A percentile compares a stretch with the other conserved stretches of the same genome.
Conservation (phyloP, 2,329 filamentous ascomycete genomes). For the Epichloe hybrida region DNA sequence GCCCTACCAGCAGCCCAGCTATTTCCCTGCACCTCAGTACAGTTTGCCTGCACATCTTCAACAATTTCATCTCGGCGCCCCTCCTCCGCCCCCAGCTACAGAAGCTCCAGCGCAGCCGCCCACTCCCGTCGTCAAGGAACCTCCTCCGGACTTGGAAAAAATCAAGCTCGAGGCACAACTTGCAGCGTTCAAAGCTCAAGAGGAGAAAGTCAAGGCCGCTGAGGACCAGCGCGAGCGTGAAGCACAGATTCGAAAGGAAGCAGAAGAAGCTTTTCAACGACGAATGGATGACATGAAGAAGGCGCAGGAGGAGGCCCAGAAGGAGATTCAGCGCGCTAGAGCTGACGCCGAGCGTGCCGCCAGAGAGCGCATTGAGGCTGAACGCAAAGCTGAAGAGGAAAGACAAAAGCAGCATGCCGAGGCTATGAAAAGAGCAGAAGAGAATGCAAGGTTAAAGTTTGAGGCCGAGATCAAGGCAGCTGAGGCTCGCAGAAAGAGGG, state of each 20-base stretch:
- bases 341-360: conserved; percentile 32
- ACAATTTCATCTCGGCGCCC: conserved; percentile 25
- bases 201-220: conserved; percentile 31
- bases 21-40: conserved; percentile 7
- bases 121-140: conserved; percentile 27
- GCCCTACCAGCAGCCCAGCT: conserved; percentile 28
- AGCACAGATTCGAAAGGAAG: conserved; percentile 30
- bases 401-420: conserved; percentile 23
- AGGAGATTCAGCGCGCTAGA: conserved; percentile 33
- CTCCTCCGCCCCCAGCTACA: conserved; percentile 26
- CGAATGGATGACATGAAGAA: conserved; percentile 27
- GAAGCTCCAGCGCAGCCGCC: conserved; percentile 21
- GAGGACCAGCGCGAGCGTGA: conserved; percentile 31
- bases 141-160: conserved; percentile 37
- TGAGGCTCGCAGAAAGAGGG: conserved; percentile 27
- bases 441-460: conserved; percentile 23
- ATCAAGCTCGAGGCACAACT: conserved; percentile 49
- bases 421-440: conserved; percentile 22
- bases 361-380: conserved; percentile 30
- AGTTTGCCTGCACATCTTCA: conserved; percentile 16
- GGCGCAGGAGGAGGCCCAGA: conserved; percentile 31
- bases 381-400: conserved; percentile 32
- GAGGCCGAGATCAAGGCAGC: conserved; percentile 29
- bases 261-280: conserved; percentile 29
- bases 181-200: conserved; percentile 32